Base-by-base conservation (phyloP, 164 flowering plant species). In the Saururus chinensis region DNA sequence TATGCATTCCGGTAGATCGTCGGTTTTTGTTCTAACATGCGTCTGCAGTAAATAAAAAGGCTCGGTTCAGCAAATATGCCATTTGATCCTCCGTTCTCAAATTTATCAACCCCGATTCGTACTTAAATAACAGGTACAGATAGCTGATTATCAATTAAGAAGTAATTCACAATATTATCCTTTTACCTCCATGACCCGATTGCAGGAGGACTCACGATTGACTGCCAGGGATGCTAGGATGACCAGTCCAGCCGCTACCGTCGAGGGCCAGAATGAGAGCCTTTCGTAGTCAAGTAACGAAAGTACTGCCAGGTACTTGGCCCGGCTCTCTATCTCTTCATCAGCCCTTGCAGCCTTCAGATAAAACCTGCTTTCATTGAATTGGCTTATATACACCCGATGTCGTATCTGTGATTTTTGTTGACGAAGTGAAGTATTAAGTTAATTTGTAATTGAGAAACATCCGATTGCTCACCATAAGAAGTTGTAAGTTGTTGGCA, bases 241-340 rank as follows among this genome's bases (percentile, higher is more conserved):
- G 61, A 90, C 96, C 22, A 93, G 60, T 1, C 80, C 84, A 60
- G 99, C 99, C 66, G 96, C 97, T 7, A 93, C 80, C 19, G 86
- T 87, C 62, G 99, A 88, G 19, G 96, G 97, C 95, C 95, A 85
- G 69, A 60, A 86, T 64, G 70, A 54, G 17, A 87, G 80, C 51
- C 74, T 85, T 67, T 78, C 80, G 53, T 82, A 82, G 64, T 85
- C 85, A 54, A 83, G 72, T 59, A 90, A 73, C 7, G 88, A 75
- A 16, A 82, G 73, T 65, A 75, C 69, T 20, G 96, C 95, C 22
- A 93, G 67, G 63, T 79, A 68, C 70, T 74, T 81, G 68, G 83
- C 83, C 62, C 68, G 80, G 72, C 69, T 81, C 68, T 81, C 87
- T 63, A 85, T 65, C 53, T 71, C 74, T 56, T 60, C 76, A 62